phyloP scores from a whole-genome alignment of 805 yeast species.

The Cephaloascus albidus region DNA sequence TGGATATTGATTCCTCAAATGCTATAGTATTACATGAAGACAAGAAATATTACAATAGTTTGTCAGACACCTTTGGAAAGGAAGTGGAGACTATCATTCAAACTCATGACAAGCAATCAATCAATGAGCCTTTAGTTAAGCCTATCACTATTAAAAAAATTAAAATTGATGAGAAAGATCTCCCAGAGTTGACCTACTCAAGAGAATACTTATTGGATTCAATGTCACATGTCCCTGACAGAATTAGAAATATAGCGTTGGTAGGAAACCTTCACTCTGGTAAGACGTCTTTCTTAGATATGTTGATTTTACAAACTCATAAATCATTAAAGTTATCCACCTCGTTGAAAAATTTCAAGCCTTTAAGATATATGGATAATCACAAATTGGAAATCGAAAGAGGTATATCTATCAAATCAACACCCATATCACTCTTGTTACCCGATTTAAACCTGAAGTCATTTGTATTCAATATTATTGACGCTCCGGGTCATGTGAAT shows the following conservation, averaged over 20 bases:
- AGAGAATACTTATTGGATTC: slow-evolving; percentile 50
- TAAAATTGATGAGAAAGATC: slow-evolving; percentile 28
- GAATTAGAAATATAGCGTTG: slow-evolving; percentile 64
- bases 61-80: slow-evolving; percentile 41
- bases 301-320: slow-evolving; percentile 62
- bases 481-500: slow-evolving; percentile 88
- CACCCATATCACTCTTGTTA: slow-evolving; percentile 53
- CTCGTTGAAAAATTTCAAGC: slow-evolving; percentile 28
- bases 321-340: slow-evolving; percentile 15
- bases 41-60: slow-evolving; percentile 29
- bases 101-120: slow-evolving; percentile 31
- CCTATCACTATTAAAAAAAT: slow-evolving; percentile 34
- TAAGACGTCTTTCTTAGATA: slow-evolving; percentile 71
- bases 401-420: slow-evolving; percentile 56
- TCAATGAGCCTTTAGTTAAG: slow-evolving; percentile 56
- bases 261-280: slow-evolving; percentile 84
- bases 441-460: slow-evolving; percentile 47
- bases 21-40: slow-evolving; percentile 35
- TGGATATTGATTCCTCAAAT: slow-evolving; percentile 5
- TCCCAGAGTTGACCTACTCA: slow-evolving; percentile 56
- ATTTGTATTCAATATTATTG: slow-evolving; percentile 53
- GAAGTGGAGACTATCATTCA: slow-evolving; percentile 58
- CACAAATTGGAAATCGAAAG: slow-evolving; percentile 61
- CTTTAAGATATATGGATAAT: slow-evolving; percentile 62
- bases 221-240: slow-evolving; percentile 41